Evolutionary conservation across 257 asterid genomes (phyloP), one percentile per base, ranked within the genome.

Genomic region (Marsdenia floribunda): DNA sequence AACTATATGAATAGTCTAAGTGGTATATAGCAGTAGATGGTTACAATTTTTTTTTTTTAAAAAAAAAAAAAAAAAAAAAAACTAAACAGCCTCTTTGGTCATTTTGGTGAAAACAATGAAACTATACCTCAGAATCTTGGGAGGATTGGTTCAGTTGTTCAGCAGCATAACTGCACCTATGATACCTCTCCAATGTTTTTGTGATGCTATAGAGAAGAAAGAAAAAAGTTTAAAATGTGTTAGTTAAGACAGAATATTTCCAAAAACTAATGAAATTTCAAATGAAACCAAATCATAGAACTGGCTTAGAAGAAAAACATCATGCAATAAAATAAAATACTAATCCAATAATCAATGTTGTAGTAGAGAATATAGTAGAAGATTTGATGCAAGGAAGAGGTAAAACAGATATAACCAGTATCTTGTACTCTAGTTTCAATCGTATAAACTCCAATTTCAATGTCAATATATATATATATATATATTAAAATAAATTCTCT

Each of bases 131-230:
- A 55, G 84, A 73, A 81, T 83, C 77, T 14, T 29, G 46, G 77
- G 79, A 75, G 68, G 86, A 63, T 76, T 83, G 87, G 78, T 72
- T 73, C 68, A 80, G 75, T 76, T 82, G 75, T 76, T 82, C 90
- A 21, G 77, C 79, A 53, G 78, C 82, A 80, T 85, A 86, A 73
- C 81, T 82, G 77, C 85, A 76, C 79, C 77, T 83, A 47, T 86
- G 93, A 76, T 90, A 88, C 85, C 78, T 88, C 76, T 90, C 93
- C 83, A 90, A 37, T 59, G 83, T 75, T 77, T 79, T 80, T 69
- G 82, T 22, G 83, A 88, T 83, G 53, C 96, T 90, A n/a, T n/a
- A 70, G 12, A 49, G 13, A 46, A 55, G 8, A 53, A 67, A 40
- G 70, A 29, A 29, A 5, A 40, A 8, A 29, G 33, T 29, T 40